Evolutionary conservation across 2,329 filamentous ascomycete genomes (phyloP).

Genomic region (Metarhizium robertsii): DNA sequence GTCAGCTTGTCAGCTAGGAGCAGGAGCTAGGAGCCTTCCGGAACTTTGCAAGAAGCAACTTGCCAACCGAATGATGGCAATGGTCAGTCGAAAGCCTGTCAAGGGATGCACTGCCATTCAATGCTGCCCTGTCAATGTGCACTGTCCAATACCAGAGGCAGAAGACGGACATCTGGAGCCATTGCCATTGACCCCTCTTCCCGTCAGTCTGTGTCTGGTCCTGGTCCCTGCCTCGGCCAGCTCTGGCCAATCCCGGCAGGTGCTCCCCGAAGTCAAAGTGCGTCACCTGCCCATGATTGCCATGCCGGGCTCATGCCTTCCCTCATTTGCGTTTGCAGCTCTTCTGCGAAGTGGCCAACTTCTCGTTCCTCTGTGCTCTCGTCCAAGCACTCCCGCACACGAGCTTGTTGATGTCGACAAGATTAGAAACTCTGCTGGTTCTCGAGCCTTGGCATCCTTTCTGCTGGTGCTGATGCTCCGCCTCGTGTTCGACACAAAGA

Average conservation of each 20-base stretch:
- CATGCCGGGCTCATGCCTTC: background rate
- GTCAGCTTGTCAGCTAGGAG: background rate
- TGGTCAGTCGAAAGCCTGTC: background rate
- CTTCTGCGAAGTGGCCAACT: background rate
- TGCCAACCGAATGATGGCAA: background rate
- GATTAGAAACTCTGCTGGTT: slow-evolving; percentile 1
- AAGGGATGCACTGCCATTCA: background rate
- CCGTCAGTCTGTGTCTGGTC: background rate
- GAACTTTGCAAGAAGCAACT: background rate
- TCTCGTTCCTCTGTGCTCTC: background rate
- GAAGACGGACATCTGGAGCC: too few relatives aligned
- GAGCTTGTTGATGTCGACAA: background rate
- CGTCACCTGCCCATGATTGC: background rate
- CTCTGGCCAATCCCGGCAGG: background rate
- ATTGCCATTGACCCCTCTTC: background rate
- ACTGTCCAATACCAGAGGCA: background rate
- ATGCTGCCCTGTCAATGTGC: background rate
- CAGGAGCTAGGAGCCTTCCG: background rate
- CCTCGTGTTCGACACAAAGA: background rate
- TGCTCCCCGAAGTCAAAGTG: background rate
- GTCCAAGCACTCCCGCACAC: background rate
- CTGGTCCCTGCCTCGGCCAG: background rate
- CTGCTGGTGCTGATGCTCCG: background rate
- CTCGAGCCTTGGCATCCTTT: background rate
- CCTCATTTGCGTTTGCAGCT: background rate